Percentiles rank a stretch among this genome's conserved stretches.
phyloP scores from a whole-genome alignment of 2,329 filamentous ascomycete species.

The Nemania bipapillata region DNA sequence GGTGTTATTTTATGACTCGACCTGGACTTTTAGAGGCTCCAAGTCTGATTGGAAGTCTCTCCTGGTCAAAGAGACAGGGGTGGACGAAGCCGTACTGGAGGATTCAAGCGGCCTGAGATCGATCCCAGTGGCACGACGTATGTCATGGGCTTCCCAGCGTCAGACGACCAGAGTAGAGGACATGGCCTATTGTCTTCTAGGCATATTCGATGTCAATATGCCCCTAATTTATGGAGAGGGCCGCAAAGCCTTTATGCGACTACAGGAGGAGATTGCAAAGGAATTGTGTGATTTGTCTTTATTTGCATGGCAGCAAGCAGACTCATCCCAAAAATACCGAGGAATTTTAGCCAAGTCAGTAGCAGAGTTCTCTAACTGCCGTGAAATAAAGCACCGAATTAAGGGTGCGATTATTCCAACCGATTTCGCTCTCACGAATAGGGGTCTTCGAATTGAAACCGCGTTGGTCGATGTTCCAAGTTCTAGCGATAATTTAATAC shows the following conservation, averaged over 20 bases:
- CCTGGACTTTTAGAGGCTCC: slow-evolving; percentile 17
- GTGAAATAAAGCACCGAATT: slow-evolving; percentile 14
- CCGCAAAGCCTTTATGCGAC: slow-evolving; percentile 18
- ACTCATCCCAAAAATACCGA: slow-evolving; percentile 6
- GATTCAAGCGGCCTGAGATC: not conserved
- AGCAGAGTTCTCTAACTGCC: slow-evolving; percentile 12
- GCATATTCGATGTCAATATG: slow-evolving; percentile 20
- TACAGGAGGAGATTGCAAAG: slow-evolving; percentile 27
- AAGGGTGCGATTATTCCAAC: not conserved
- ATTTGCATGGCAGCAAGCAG: slow-evolving; percentile 22
- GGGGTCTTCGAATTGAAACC: slow-evolving; percentile 17
- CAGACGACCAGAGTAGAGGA: slow-evolving; percentile 20
- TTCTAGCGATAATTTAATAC: slow-evolving; percentile 1
- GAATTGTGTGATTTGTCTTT: slow-evolving; percentile 18
- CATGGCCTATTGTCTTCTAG: slow-evolving; percentile 26
- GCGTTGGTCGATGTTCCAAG: slow-evolving; percentile 6
- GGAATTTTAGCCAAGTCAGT: slow-evolving; percentile 20
- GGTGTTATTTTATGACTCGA: slow-evolving; percentile 18
- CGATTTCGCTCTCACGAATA: slow-evolving; percentile 23
- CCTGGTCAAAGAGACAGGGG: slow-evolving; percentile 17
- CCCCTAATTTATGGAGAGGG: slow-evolving; percentile 24
- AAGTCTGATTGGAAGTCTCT: slow-evolving; percentile 19
- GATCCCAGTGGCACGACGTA: slow-evolving; percentile 17
- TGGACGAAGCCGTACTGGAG: slow-evolving; percentile 19
- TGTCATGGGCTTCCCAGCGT: slow-evolving; percentile 24